Evolutionary conservation across 2,329 filamentous ascomycete genomes (phyloP).

Genomic region (Akanthomyces uredinophilus): DNA sequence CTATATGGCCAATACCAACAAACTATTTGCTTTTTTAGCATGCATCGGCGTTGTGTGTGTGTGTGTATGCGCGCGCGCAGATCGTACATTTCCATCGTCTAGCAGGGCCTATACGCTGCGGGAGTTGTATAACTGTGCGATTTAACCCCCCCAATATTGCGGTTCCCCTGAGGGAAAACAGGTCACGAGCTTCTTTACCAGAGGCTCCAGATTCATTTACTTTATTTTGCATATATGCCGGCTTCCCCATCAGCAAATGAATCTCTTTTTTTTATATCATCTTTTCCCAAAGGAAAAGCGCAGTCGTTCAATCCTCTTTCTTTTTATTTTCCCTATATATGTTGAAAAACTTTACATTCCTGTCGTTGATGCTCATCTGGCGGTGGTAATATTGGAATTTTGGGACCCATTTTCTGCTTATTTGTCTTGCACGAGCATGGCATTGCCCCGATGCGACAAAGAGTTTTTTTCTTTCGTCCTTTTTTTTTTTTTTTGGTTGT

Average conservation of each 20-base stretch:
- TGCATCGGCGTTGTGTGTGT: constrained; percentile 19
- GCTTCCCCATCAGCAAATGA: not conserved
- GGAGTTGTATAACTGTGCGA: not conserved
- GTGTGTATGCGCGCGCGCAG: not conserved
- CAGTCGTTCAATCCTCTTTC: not conserved
- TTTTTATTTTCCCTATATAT: not conserved
- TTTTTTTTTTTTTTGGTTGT: constrained; percentile 17
- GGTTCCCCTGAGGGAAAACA: not conserved
- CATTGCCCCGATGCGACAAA: too few relatives aligned
- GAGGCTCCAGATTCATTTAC: constrained; percentile 7
- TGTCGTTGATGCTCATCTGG: not conserved
- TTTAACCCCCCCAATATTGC: constrained; percentile 1
- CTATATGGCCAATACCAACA: not conserved
- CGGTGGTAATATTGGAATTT: constrained; percentile 11
- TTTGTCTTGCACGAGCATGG: not conserved
- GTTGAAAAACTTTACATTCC: not conserved
- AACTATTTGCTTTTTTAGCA: not conserved
- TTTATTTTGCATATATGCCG: not conserved
- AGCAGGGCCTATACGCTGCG: not conserved
- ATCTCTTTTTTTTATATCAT: not conserved
- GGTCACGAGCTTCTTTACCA: not conserved
- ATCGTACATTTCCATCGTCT: not conserved
- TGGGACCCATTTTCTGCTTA: not conserved
- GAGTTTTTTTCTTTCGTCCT: constrained; percentile 14
- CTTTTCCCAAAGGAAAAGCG: not conserved